These are phyloP conservation scores for Leptographium flavum DNA, from an alignment of 2,329 filamentous ascomycete genomes.

Conservation along the genomic window DNA sequence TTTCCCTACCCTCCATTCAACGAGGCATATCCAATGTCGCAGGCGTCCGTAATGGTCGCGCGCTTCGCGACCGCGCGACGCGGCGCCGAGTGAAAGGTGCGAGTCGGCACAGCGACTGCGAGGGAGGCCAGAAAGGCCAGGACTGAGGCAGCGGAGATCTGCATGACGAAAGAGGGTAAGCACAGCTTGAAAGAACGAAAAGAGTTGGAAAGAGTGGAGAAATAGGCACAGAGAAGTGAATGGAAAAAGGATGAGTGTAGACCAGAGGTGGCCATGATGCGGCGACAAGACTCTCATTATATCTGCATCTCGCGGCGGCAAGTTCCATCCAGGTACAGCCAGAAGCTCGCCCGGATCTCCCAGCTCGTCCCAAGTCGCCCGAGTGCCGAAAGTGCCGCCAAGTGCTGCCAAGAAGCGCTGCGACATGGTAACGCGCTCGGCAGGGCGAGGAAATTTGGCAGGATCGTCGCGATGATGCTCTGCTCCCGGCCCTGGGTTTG, in stretches of 20 bases:
- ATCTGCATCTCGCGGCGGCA: not conserved
- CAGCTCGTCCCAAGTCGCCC: not conserved
- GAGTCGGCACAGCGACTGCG: not conserved
- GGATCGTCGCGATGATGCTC: not conserved
- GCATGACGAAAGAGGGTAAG: not conserved
- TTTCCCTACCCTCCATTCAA: conserved; percentile 22
- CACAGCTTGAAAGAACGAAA: not conserved
- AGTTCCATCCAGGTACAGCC: no score
- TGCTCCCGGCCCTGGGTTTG: not conserved
- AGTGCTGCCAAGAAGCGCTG: no score
- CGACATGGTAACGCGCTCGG: no score
- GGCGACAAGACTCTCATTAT: not conserved
- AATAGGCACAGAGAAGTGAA: not conserved
- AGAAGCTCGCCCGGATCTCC: no score
- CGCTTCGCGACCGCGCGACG: not conserved
- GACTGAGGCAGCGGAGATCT: not conserved
- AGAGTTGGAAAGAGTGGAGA: not conserved
- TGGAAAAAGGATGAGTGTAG: not conserved
- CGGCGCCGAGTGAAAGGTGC: not conserved
- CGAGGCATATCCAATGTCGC: conserved; percentile 28
- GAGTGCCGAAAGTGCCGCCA: no score
- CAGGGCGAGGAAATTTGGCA: not conserved
- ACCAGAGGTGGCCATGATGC: no score
- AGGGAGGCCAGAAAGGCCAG: not conserved
- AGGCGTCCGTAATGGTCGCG: conserved; percentile 8